Base-by-base conservation (phyloP, 164 flowering plant species). In the Malania oleifera region DNA sequence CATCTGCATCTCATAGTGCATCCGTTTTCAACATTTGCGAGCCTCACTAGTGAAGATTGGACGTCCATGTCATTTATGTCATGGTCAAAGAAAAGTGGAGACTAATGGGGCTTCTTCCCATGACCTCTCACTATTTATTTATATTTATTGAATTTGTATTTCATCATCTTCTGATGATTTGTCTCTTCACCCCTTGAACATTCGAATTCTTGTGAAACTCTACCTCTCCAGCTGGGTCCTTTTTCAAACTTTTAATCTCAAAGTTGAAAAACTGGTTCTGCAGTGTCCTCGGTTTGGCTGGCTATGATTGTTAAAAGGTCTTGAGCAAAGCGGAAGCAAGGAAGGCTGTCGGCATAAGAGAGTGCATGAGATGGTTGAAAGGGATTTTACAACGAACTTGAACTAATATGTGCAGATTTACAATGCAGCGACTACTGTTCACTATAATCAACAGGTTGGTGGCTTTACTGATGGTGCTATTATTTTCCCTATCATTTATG, bases 31-130 rank as follows among this genome's bases (percentile, higher is more conserved):
- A 18, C 27, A 39, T 41, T 41, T 51, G 12, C 22, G 56, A 59
- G 60, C 65, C 74, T 61, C 63, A 66, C 70, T 47, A 43, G n/a
- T 53, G 35, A 38, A 38, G 62, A 66, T 67, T 66, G 70, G 61
- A 35, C 47, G 44, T 54, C 62, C 28, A 54, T 66, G 15, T 63
- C 67, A 59, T 52, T 58, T 24, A 46, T 49, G 77, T 79, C 73
- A 29, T 60, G 68, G 77, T 79, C 80, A 73, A 73, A 46, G 69
- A 70, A 82, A 79, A 74, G 77, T 62, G 52, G 67, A 66, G 20
- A 26, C 64, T 29, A 25, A 38, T 60, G 64, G 67, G 26, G 60
- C 62, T 52, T 60, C 46, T 29, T 54, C 39, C 6, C 54, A 13
- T 56, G 39, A 18, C 56, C 13, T 19, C 50, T 24, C 15, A 46